Base-by-base conservation (phyloP, 345 rosid genomes). In the Euclidium syriacum region DNA sequence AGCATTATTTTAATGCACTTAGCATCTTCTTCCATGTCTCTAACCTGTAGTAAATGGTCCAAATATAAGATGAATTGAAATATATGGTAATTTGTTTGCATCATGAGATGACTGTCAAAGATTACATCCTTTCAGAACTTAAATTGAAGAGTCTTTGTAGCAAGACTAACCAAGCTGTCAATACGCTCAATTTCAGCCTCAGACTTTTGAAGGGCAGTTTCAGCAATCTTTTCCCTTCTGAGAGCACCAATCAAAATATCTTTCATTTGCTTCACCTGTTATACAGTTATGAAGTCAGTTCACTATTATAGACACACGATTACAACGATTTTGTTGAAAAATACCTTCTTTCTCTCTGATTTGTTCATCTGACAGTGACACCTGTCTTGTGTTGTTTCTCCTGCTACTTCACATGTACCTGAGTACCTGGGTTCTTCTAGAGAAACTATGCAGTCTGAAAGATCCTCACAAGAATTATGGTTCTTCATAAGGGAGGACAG, bases 141-240 rank as follows among this genome's bases (percentile, higher is more conserved):
- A 25, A 26, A 36, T 0, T 34, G 5, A 64, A 61, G 33, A 36
- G n/a, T 64, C 38, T 49, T 48, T 44, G 42, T 18, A 74, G 62
- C 55, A 52, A 67, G 54, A 73, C 85, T 49, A 79, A 87, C 95
- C 81, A 86, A 65, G 65, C 74, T 73, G 43, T 77, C 80, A 56
- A 78, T 49, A 52, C 70, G 83, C 67, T 83, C 83, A 55, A 80
- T 83, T 75, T 86, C 85, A 58, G 85, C 85, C 73, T 81, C 72
- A 64, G 80, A 75, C 50, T 78, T 80, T 47, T 62, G 78, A 22
- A 73, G 53, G 43, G 78, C 70, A 56, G 64, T 67, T 72, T 85
- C 88, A 43, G 86, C 80, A 67, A 70, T 65, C 74, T 80, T 90
- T 65, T 87, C 91, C 60, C 91, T 81, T 71, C 95, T 78, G 61